Evolutionary conservation across 345 rosid genomes (phyloP).

Genomic region (Draba incana): DNA sequence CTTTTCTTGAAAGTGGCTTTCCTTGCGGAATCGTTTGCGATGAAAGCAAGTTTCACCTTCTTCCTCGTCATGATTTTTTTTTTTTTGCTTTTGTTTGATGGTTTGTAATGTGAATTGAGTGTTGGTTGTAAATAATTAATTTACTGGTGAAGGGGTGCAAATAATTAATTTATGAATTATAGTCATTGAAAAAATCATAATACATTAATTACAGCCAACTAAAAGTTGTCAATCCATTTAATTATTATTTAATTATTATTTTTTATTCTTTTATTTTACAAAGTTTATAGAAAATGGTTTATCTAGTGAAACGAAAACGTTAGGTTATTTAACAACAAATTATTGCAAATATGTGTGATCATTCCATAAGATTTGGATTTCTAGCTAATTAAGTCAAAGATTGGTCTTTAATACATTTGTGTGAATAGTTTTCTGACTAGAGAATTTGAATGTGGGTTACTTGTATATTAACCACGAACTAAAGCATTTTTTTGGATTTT

Average conservation of each 20-base stretch:
- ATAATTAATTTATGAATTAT: background rate
- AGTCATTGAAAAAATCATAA: background rate
- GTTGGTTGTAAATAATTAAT: background rate
- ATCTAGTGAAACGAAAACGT: background rate
- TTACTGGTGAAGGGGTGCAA: background rate
- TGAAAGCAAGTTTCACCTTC: constrained; percentile 45
- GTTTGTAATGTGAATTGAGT: constrained; percentile 5
- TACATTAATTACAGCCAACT: background rate
- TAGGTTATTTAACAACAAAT: background rate
- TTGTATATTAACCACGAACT: background rate
- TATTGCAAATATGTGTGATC: background rate
- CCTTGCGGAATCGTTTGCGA: constrained; percentile 34
- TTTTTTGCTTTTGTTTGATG: background rate
- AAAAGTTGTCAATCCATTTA: background rate
- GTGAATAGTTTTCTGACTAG: background rate
- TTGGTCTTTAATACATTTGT: too few species aligned
- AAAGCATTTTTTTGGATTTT: too few species aligned
- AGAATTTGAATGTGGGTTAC: background rate
- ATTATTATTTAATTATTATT: background rate
- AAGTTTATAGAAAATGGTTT: background rate
- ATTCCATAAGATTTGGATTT: background rate
- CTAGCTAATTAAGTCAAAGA: too few species aligned
- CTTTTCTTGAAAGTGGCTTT: constrained; percentile 39
- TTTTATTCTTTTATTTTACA: background rate
- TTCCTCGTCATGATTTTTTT: constrained; percentile 42